phyloP scores from a whole-genome alignment of 2,329 filamentous ascomycete genomes.

The Paraphaeosphaeria sporulosa region DNA sequence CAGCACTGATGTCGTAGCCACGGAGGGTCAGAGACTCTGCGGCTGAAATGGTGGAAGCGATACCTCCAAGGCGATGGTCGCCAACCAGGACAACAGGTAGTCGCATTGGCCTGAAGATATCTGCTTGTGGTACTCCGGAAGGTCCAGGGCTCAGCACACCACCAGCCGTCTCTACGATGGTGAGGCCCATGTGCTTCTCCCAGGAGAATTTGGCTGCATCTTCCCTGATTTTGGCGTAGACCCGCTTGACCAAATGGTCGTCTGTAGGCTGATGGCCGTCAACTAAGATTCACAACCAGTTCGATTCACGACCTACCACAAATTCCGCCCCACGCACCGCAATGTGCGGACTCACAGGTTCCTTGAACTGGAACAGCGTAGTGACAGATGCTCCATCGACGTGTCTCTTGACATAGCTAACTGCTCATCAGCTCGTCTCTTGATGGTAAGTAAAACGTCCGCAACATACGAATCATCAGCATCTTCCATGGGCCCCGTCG shows the following conservation, averaged over 20 bases:
- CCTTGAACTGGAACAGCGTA: conserved; percentile 74
- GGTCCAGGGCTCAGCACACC: conserved; percentile 82
- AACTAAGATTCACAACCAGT: conserved; percentile 13
- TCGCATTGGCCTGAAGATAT: conserved; percentile 78
- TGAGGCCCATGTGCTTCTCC: conserved; percentile 31
- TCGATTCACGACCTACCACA: conserved; percentile 26
- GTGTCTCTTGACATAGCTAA: conserved; percentile 69
- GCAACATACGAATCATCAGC: conserved; percentile 70
- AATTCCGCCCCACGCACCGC: conserved; percentile 60
- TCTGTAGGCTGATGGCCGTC: conserved; percentile 31
- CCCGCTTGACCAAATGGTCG: conserved; percentile 28
- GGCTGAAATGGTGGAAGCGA: conserved; percentile 80
- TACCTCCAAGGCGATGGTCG: conserved; percentile 79
- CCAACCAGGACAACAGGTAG: conserved; percentile 77
- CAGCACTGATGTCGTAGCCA: conserved; percentile 76
- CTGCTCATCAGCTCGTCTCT: conserved; percentile 10
- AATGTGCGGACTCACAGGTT: conserved; percentile 79
- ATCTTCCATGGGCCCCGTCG: conserved; percentile 74
- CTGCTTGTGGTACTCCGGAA: conserved; percentile 77
- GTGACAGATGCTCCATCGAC: conserved; percentile 61
- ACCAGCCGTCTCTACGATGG: conserved; percentile 82
- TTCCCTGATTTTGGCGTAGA: conserved; percentile 26
- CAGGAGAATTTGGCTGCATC: conserved; percentile 17
- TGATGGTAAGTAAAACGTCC: not conserved
- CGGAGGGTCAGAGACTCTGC: conserved; percentile 80